These are phyloP conservation scores for Aspergillus japonicus DNA, from an alignment of 2,329 filamentous ascomycete species.

Conservation along the genomic window DNA sequence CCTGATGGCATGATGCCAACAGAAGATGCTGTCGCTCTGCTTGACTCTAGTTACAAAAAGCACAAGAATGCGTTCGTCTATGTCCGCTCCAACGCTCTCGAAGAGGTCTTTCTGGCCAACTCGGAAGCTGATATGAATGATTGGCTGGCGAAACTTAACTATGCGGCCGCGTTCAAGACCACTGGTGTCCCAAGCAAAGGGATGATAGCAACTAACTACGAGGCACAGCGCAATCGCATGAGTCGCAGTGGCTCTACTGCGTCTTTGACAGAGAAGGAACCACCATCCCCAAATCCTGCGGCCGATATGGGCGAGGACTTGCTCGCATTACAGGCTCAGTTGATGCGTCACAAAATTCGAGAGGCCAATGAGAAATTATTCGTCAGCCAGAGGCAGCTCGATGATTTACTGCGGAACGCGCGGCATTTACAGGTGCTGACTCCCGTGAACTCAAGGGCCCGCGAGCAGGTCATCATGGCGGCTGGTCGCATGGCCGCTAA, in stretches of 20 bases:
- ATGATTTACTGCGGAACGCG: constrained; percentile 80
- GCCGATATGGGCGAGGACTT: constrained; percentile 85
- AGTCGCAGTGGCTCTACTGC: constrained; percentile 63
- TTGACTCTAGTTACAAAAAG: constrained; percentile 81
- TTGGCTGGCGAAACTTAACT: constrained; percentile 94
- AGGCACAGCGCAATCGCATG: constrained; percentile 66
- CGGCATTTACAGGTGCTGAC: constrained; percentile 85
- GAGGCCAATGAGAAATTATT: constrained; percentile 79
- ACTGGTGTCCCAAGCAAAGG: constrained; percentile 88
- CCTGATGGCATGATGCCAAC: constrained; percentile 92
- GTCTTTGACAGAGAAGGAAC: constrained; percentile 64
- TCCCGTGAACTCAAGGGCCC: constrained; percentile 84
- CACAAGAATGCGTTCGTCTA: constrained; percentile 96
- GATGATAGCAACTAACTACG: constrained; percentile 78
- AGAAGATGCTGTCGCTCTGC: constrained; percentile 82
- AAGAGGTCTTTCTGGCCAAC: constrained; percentile 89
- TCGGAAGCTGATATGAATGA: constrained; percentile 91
- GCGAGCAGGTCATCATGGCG: constrained; percentile 80
- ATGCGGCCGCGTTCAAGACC: constrained; percentile 89
- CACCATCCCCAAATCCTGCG: constrained; percentile 69
- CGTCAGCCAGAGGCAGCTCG: constrained; percentile 71
- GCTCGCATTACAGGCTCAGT: constrained; percentile 72
- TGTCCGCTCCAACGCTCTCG: constrained; percentile 78
- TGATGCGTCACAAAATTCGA: constrained; percentile 79
- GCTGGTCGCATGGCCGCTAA: constrained; percentile 83